Base-by-base conservation (phyloP, 805 yeast genomes). In the Yarrowia sp. region DNA sequence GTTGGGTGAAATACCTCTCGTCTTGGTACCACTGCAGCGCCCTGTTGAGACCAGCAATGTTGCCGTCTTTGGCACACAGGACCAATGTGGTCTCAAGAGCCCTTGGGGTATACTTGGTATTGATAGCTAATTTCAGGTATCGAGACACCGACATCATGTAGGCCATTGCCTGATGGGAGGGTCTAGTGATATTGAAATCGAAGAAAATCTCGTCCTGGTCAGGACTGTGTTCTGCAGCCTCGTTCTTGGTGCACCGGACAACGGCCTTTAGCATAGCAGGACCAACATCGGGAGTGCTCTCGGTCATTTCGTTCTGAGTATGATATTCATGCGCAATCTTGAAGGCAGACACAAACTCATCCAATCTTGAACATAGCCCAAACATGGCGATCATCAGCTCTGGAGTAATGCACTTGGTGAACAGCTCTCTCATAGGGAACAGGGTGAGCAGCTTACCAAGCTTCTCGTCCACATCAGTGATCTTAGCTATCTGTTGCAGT, bases 231-330 rank as follows among this genome's bases (percentile, higher is more conserved):
- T 46, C 56, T 5, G 35, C 14, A 8, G 26, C 55, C n/a, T 63
- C 67, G 14, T 63, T 63, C 32, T 48, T 48, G 48, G 67, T 63
- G 45, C 67, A 63, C n/a, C 67, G 45, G 3, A 63, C 67, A 7
- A 45, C 16, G 19, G 65, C 50, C 65, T 59, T 59, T 35, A 59
- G 8, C 52, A 59, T 59, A 16, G 65, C 65, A n/a, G 65, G 16
- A 14, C 48, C 43, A 19, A 56, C 38, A 19, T 38, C 55, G 14
- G 40, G n/a, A 35, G n/a, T 22, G 32, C 7, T 5, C 32, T 26
- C 45, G 5, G 2, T n/a, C 2, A 38, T 5, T 38, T 22, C 32
- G 15, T 14, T 40, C 2, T 46, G 12, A 26, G 3, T 19, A 14
- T 9, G 3, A 3, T 15, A 4, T 5, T 22, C 38, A 10, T 38